These are phyloP conservation scores for Ceratocystis harringtonii DNA, from an alignment of 2,329 filamentous ascomycete species.

Conservation along the genomic window DNA sequence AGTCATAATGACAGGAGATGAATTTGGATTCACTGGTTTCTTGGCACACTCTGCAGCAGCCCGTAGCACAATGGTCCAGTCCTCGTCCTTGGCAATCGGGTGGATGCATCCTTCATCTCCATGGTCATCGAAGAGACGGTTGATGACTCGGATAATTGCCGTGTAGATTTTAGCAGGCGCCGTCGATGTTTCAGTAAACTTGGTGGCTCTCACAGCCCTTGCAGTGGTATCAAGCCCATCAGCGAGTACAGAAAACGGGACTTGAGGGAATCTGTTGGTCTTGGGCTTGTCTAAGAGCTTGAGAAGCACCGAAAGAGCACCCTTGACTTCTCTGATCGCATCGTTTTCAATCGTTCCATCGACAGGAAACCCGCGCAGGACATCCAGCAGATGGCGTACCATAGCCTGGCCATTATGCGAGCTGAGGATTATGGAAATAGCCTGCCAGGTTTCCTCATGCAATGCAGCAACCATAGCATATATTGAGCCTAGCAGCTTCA, in stretches of 20 bases:
- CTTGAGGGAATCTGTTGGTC: constrained; percentile 41
- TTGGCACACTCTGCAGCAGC: constrained; percentile 40
- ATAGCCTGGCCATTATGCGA: constrained; percentile 60
- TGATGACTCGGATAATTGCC: constrained; percentile 37
- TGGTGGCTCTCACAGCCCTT: constrained; percentile 11
- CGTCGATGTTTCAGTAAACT: constrained; percentile 11
- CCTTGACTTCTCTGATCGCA: constrained; percentile 41
- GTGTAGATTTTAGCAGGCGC: constrained; percentile 32
- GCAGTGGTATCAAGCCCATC: constrained; percentile 35
- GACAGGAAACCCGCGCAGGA: constrained; percentile 36
- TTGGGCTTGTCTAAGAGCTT: constrained; percentile 44
- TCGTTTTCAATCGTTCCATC: constrained; percentile 36
- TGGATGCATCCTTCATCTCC: constrained; percentile 36
- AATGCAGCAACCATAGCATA: constrained; percentile 49
- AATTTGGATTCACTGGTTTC: constrained; percentile 12
- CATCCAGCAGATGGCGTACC: constrained; percentile 48
- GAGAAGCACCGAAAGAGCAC: constrained; percentile 46
- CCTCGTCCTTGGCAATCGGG: constrained; percentile 45
- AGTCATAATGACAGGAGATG: neutral
- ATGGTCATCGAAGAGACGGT: constrained; percentile 37
- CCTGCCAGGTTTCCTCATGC: constrained; percentile 52
- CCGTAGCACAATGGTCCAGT: constrained; percentile 47
- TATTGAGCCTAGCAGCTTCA: constrained; percentile 58
- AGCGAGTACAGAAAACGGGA: constrained; percentile 44
- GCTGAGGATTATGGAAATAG: constrained; percentile 52